Evolutionary conservation across 2,329 filamentous ascomycete genomes (phyloP), one percentile per base, ranked within the genome.

Genomic region (Leptosphaerulina australis): DNA sequence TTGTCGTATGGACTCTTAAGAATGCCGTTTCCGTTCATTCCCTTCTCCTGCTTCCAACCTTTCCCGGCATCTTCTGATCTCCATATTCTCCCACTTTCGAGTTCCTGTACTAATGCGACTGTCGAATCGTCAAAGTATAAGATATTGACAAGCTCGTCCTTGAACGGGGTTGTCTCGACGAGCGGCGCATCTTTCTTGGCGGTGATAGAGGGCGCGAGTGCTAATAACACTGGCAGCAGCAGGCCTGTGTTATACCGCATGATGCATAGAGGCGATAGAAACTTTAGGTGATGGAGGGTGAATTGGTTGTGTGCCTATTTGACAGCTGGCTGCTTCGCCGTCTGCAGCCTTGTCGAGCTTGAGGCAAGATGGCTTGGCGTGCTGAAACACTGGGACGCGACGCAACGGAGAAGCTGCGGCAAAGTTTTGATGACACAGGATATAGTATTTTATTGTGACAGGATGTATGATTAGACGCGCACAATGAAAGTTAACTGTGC

Each of bases 101-200:
- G 67, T 69, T 96, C 88, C 63, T 88, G 85, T 68, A 91, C 86
- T 35, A 97, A 75, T 51, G 96, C 79, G 41, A 88, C 83, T 70
- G 96, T 87, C 59, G 90, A 92, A 71, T 93, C 90, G 67, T 94
- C 87, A 69, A 99, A 97, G 76, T 96, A 99, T 75, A 88, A 88
- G 59, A 97, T 77, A 69, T 86, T 85, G 44, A 76, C 70, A 0
- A 91, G 89, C 44, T 80, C 74, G 63, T 85, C 79, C 34, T 88
- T 78, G 75, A 97, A 89, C 36, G 81, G 74, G 44, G 78, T 88
- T 51, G 79, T 76, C 55, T 81, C 79, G 64, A 96, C 81, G 47
- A 80, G 79, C 18, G 92, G 92, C 38, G 79, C 78, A 66, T 86
- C 82, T 56, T 81, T 87, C 60, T 70, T 62, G 64, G 72, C 47